phyloP scores from a whole-genome alignment of 768 basidiomycete genomes.

The Gelatoporia subvermispora region DNA sequence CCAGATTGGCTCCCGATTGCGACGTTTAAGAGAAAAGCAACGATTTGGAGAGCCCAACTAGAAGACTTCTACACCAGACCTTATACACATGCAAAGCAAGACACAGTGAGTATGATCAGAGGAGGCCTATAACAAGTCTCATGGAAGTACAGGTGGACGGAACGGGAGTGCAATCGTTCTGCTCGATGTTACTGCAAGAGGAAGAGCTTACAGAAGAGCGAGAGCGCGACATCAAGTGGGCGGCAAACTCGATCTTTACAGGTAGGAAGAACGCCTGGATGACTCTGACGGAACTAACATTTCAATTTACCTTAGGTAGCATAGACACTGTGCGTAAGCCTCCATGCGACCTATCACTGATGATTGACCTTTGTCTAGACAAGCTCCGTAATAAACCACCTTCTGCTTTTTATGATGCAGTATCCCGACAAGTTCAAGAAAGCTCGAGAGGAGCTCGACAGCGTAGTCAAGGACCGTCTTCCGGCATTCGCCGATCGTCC shows the following conservation, averaged over 20 bases:
- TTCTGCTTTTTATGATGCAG: slow-evolving; percentile 61
- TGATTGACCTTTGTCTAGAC: slow-evolving; percentile 31
- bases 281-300: too few species aligned
- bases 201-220: slow-evolving; percentile 29
- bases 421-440: slow-evolving; percentile 49
- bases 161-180: slow-evolving; percentile 31
- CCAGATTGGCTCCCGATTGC: slow-evolving; percentile 27
- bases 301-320: slow-evolving; percentile 38
- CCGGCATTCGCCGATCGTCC: slow-evolving; percentile 53
- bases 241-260: slow-evolving; percentile 67
- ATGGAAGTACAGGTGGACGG: slow-evolving; percentile 32
- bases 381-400: slow-evolving; percentile 48
- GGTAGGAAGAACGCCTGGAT: too few species aligned
- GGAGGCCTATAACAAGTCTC: too few species aligned
- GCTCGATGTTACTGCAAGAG: slow-evolving; percentile 48
- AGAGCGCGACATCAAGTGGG: slow-evolving; percentile 70
- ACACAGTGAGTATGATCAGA: too few species aligned
- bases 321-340: slow-evolving; percentile 48
- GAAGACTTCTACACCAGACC: too few species aligned
- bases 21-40: slow-evolving; percentile 16
- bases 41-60: slow-evolving; percentile 4
- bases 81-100: too few species aligned
- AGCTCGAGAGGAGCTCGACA: slow-evolving; percentile 68
- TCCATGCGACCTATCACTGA: neutral
- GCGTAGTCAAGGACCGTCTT: slow-evolving; percentile 49